These are phyloP conservation scores for Pycnococcus provasolii DNA, from an alignment of 139 green algal genomes.

Conservation along the genomic window DNA sequence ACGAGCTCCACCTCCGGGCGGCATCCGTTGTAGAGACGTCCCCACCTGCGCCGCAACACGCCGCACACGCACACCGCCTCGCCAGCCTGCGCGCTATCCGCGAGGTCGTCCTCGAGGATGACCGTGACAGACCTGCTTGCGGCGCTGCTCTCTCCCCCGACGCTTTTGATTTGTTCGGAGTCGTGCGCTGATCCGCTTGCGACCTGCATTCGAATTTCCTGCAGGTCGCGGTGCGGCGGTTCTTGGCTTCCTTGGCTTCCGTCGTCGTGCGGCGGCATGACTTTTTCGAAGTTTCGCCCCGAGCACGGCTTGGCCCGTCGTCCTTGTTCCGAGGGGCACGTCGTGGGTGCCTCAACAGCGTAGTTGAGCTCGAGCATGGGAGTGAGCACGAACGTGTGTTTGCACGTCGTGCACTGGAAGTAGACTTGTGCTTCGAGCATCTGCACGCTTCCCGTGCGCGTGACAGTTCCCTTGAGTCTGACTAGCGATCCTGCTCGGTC, in stretches of 20 bases:
- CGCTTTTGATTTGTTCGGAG: background rate
- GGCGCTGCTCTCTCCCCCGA: background rate
- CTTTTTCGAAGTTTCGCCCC: background rate
- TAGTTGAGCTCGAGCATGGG: background rate
- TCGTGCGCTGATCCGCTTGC: no score
- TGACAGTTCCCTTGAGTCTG: slow-evolving; percentile 43
- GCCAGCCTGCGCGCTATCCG: slow-evolving; percentile 51
- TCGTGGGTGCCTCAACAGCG: background rate
- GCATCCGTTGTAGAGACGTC: slow-evolving; percentile 30
- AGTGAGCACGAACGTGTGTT: slow-evolving; percentile 32
- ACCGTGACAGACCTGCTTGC: slow-evolving; percentile 32
- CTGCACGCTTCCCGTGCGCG: slow-evolving; percentile 46
- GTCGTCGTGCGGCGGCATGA: background rate
- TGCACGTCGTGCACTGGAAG: slow-evolving; percentile 55
- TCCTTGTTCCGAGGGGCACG: background rate
- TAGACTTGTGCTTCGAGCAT: slow-evolving; percentile 51
- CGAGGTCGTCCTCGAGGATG: slow-evolving; percentile 68
- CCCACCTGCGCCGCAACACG: slow-evolving; percentile 52
- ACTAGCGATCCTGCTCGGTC: background rate
- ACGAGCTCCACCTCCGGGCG: slow-evolving; percentile 53
- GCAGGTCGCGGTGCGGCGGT: background rate
- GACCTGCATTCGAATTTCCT: slow-evolving; percentile 4
- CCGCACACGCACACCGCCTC: slow-evolving; percentile 67
- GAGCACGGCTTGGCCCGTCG: slow-evolving; percentile 1
- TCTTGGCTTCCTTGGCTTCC: background rate